Conservation (phyloP, 2,329 filamentous ascomycete species). For the Cercospora canescens region DNA sequence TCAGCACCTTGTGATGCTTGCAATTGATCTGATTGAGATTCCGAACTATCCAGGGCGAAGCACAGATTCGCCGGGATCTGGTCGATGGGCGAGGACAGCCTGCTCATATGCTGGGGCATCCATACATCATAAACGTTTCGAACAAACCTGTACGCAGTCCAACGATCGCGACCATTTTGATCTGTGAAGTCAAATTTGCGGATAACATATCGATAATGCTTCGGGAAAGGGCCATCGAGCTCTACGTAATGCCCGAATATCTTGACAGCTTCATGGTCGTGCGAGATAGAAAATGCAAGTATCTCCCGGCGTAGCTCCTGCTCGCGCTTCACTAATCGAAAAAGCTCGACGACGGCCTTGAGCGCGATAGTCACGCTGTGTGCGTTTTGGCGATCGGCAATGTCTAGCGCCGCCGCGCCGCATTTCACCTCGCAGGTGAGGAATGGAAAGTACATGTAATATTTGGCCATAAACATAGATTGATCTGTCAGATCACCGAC, state of each 20-base stretch:
- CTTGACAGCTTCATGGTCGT: slow-evolving; percentile 11
- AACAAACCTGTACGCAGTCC: slow-evolving; percentile 24
- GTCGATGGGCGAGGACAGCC: slow-evolving; percentile 17
- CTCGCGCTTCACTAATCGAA: slow-evolving; percentile 38
- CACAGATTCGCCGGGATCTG: slow-evolving; percentile 17
- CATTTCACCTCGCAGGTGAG: slow-evolving; percentile 29
- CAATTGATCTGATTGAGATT: not conserved
- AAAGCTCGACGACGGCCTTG: slow-evolving; percentile 25
- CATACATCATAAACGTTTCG: slow-evolving; percentile 22
- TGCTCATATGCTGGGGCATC: slow-evolving; percentile 20
- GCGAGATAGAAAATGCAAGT: slow-evolving; percentile 20
- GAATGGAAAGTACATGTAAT: slow-evolving; percentile 28
- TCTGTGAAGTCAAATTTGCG: slow-evolving; percentile 19
- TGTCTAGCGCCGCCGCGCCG: slow-evolving; percentile 23
- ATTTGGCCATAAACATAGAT: slow-evolving; percentile 36
- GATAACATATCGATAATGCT: slow-evolving; percentile 24
- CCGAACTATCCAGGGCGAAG: too few species aligned
- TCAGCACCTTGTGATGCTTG: slow-evolving; percentile 16
- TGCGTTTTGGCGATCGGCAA: slow-evolving; percentile 28
- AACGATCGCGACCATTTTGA: slow-evolving; percentile 16
- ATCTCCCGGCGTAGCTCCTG: slow-evolving; percentile 18
- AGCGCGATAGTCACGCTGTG: slow-evolving; percentile 25
- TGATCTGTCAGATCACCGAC: slow-evolving; percentile 20
- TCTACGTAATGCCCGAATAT: slow-evolving; percentile 20
- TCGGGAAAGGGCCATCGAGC: slow-evolving; percentile 12